Conservation (phyloP, 768 basidiomycete genomes). For the Tricholoma sp. region DNA sequence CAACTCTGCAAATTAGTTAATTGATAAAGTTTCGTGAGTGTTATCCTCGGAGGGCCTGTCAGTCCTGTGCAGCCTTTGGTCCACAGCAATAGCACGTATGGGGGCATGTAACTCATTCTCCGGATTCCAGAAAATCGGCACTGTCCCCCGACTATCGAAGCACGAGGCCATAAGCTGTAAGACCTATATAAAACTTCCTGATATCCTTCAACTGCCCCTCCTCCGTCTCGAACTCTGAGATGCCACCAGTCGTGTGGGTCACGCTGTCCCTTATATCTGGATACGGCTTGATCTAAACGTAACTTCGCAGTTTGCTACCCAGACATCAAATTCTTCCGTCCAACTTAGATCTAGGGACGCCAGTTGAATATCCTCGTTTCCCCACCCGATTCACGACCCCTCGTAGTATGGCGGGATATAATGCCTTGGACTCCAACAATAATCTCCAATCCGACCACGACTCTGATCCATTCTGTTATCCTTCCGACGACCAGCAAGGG, state of each 20-base stretch:
- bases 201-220: background rate
- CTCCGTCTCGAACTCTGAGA: conserved; percentile 7
- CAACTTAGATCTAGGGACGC: background rate
- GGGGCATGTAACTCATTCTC: conserved; percentile 6
- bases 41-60: conserved; percentile 3
- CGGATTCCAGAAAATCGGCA: conserved; percentile 8
- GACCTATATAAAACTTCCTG: conserved; percentile 9
- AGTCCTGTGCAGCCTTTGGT: conserved; percentile 8
- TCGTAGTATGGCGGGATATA: conserved; percentile 8
- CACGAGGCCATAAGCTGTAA: conserved; percentile 13
- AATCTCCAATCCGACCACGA: conserved; percentile 1
- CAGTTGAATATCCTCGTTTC: conserved; percentile 1
- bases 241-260: conserved; percentile 16
- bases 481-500: background rate
- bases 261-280: conserved; percentile 6
- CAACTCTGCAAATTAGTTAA: background rate
- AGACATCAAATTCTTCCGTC: conserved; percentile 2
- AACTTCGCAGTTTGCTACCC: conserved; percentile 8
- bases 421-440: conserved; percentile 4
- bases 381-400: conserved; percentile 6
- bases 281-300: conserved; percentile 1
- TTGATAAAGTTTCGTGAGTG: background rate
- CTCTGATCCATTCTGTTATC: background rate
- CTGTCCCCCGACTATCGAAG: conserved; percentile 10
- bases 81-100: conserved; percentile 14